These are phyloP conservation scores for Populus hybrid DNA, from an alignment of 441 rosid species.

Conservation along the genomic window DNA sequence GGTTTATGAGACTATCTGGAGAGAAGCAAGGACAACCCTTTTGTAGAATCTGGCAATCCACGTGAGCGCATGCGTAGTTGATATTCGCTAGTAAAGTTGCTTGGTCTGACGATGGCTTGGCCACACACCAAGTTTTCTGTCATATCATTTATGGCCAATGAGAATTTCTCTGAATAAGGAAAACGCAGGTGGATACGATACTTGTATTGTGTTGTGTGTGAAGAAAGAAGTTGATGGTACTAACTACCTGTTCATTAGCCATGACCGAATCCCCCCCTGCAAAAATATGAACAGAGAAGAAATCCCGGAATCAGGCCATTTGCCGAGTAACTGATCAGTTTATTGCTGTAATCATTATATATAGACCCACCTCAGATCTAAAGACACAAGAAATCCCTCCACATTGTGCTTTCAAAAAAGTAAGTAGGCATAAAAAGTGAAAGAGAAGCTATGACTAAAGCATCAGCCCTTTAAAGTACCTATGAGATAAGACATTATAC, in stretches of 20 bases:
- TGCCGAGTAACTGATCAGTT: too few species aligned
- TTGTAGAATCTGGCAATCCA: slow-evolving; percentile 50
- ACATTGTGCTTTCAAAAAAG: background rate
- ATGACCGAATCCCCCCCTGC: background rate
- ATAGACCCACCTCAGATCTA: background rate
- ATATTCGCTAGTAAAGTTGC: slow-evolving; percentile 51
- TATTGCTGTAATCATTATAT: background rate
- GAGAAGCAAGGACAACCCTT: slow-evolving; percentile 52
- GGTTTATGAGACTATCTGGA: slow-evolving; percentile 58
- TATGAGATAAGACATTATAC: background rate
- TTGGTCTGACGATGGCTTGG: slow-evolving; percentile 68
- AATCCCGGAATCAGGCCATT: background rate
- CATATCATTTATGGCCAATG: background rate
- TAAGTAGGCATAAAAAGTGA: too few species aligned
- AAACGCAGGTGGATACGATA: too few species aligned
- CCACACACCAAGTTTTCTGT: slow-evolving; percentile 83
- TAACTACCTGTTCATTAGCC: background rate
- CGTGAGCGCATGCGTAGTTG: slow-evolving; percentile 59
- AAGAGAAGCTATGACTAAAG: too few species aligned
- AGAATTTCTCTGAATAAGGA: background rate
- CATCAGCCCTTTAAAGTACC: background rate
- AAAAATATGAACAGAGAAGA: background rate
- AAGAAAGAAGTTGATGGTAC: background rate
- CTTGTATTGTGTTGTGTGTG: background rate
- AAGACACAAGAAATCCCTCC: background rate